Evolutionary conservation across 208 protist species (phyloP), one percentile per base, ranked within the genome.

Genomic region (Crithidia sp.): DNA sequence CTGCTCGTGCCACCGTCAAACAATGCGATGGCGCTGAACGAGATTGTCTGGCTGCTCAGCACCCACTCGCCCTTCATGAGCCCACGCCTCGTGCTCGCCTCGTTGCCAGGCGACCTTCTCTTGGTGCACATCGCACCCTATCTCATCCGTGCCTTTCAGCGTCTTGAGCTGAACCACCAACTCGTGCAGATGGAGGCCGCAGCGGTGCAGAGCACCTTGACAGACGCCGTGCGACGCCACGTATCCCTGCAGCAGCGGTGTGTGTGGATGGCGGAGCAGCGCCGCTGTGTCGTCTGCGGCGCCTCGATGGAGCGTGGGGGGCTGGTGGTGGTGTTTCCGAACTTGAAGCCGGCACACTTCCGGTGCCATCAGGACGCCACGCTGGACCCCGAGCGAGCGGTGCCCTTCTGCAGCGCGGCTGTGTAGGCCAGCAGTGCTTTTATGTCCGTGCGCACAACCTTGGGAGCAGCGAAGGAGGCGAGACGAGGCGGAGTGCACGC

Each of bases 291-390:
- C 6, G 79, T 80, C 17, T 92, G 87, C 59, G 74, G 70, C 3
- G 69, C 83, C 43, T 67, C 61, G 16, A 67, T 92, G 2, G 60
- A 75, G 13, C 57, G 9, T 0, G 76, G 64, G 9, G 65, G 68
- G 5, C 36, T 90, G 40, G 62, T 77, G 10, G 84, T 75, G 10
- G 82, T 92, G 28, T 89, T 86, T 65, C 87, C 87, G 1, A 87
- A 92, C 63, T 57, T 92, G 37, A 92, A 89, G 62, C 69, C 80
- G 4, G 69, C 67, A 44, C 87, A 92, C 67, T 84, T 86, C 68
- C 72, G 81, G 45, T 92, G 87, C 64, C 74, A 79, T 53, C 65
- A 65, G n/a, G 71, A 84, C 28, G 41, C 16, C 17, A 54, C 65
- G 9, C 39, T 86, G 10, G 87, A 92, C 52, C 87, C 87, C 2